A percentile compares a stretch with the other conserved stretches of the same genome.
Evolutionary conservation across 169 alveolate genomes (phyloP).

Genomic region (Theileria orientalis): DNA sequence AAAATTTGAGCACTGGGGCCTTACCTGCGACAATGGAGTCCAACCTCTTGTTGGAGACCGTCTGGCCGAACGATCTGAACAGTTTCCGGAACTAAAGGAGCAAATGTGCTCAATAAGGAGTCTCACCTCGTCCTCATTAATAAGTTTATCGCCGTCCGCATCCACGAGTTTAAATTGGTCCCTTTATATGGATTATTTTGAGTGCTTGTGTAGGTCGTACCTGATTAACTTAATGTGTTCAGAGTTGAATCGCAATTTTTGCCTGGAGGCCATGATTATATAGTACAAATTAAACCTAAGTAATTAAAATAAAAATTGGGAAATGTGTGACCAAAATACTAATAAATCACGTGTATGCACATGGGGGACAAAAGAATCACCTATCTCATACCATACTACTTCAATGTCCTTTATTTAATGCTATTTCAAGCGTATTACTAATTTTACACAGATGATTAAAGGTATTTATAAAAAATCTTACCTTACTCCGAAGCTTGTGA

Average conservation of each 20-base stretch:
- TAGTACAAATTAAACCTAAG: background rate
- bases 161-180: conserved; percentile 63
- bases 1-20: background rate
- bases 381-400: background rate
- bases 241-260: conserved; percentile 11
- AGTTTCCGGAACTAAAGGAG: conserved; percentile 41
- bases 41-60: conserved; percentile 28
- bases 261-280: conserved; percentile 17
- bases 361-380: conserved; percentile 21
- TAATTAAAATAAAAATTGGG: background rate
- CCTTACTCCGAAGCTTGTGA: conserved; percentile 50
- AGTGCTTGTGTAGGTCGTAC: background rate
- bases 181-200: background rate
- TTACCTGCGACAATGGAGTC: conserved; percentile 44
- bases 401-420: background rate
- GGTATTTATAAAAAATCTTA: conserved; percentile 4
- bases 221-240: conserved; percentile 28
- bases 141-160: conserved; percentile 54
- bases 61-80: conserved; percentile 62
- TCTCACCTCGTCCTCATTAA: conserved; percentile 49
- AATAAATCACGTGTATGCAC: background rate
- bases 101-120: background rate
- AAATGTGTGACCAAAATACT: background rate
- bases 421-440: background rate
- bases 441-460: background rate